A percentile compares a stretch with the other conserved stretches of the same genome.
These are phyloP conservation scores for Suhomyces guaymorum DNA, from an alignment of 1,139 yeast species.

Conservation along the genomic window DNA sequence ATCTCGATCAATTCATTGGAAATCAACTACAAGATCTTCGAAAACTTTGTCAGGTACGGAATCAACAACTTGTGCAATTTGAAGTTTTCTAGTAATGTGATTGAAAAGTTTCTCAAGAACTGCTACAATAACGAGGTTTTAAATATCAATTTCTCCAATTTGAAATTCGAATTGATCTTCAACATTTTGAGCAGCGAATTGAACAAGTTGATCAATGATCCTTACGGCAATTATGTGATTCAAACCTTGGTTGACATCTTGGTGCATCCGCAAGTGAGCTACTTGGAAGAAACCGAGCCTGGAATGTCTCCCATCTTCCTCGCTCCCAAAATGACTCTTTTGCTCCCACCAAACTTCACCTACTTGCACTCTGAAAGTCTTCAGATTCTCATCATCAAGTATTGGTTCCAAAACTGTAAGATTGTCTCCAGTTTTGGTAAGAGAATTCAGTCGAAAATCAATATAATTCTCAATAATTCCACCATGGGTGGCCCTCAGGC, in stretches of 20 bases:
- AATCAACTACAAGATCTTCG: slow-evolving; percentile 36
- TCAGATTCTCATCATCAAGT: slow-evolving; percentile 39
- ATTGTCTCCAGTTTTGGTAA: slow-evolving; percentile 48
- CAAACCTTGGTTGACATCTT: slow-evolving; percentile 43
- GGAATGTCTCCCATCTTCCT: slow-evolving; percentile 4
- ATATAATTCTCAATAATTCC: slow-evolving; percentile 29
- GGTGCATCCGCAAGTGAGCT: slow-evolving; percentile 32
- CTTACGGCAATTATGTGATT: slow-evolving; percentile 30
- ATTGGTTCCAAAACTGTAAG: slow-evolving; percentile 47
- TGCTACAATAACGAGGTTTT: slow-evolving; percentile 39
- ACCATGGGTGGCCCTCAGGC: background rate
- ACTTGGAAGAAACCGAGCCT: slow-evolving; percentile 6
- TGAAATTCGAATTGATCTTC: slow-evolving; percentile 42
- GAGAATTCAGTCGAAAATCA: slow-evolving; percentile 48
- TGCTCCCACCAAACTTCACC: slow-evolving; percentile 24
- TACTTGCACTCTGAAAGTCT: slow-evolving; percentile 15
- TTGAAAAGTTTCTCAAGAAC: slow-evolving; percentile 48
- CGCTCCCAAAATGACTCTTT: slow-evolving; percentile 23
- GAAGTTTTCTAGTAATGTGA: slow-evolving; percentile 49
- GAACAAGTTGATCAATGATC: slow-evolving; percentile 46
- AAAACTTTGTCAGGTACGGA: slow-evolving; percentile 39
- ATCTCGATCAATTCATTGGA: slow-evolving; percentile 43
- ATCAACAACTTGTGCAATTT: slow-evolving; percentile 41
- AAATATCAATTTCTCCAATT: slow-evolving; percentile 23
- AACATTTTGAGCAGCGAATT: slow-evolving; percentile 38